A percentile compares a stretch with the other conserved stretches of the same genome.
These are phyloP conservation scores for Cladophialophora chaetospira DNA, from an alignment of 2,329 filamentous ascomycete genomes.

Conservation along the genomic window DNA sequence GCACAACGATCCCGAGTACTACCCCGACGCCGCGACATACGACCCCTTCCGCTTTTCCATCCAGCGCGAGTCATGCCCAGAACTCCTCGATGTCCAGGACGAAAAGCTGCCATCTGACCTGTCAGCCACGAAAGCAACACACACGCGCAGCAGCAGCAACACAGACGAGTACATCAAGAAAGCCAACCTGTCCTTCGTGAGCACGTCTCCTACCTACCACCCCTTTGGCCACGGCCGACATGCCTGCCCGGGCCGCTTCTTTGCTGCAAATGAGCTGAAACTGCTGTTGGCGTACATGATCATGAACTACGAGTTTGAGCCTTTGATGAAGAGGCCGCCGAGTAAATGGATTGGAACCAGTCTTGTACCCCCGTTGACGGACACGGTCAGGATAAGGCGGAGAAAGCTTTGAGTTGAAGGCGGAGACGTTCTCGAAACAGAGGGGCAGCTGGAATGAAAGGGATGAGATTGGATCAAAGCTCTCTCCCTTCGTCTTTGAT, in stretches of 20 bases:
- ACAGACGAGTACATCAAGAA: slow-evolving; percentile 33
- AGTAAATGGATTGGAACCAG: slow-evolving; percentile 21
- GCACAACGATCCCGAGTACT: slow-evolving; percentile 52
- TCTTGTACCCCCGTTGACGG: slow-evolving; percentile 24
- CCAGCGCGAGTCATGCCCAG: slow-evolving; percentile 45
- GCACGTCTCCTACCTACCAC: slow-evolving; percentile 54
- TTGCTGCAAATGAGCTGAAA: slow-evolving; percentile 36
- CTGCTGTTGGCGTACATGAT: slow-evolving; percentile 36
- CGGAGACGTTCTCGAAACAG: too few relatives aligned
- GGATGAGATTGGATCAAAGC: too few relatives aligned
- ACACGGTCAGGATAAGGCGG: slow-evolving; percentile 24
- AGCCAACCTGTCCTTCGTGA: slow-evolving; percentile 55
- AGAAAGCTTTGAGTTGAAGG: neutral
- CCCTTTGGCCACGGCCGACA: slow-evolving; percentile 62
- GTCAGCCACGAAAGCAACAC: neutral
- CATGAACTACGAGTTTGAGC: slow-evolving; percentile 37
- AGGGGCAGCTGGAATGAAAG: too few relatives aligned
- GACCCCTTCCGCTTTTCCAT: slow-evolving; percentile 55
- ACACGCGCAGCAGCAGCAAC: neutral
- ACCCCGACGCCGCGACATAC: slow-evolving; percentile 47
- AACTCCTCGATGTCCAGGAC: slow-evolving; percentile 2
- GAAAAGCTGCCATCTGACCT: neutral
- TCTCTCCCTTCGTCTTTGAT: too few relatives aligned
- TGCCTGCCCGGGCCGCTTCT: slow-evolving; percentile 40
- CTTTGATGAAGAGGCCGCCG: slow-evolving; percentile 10